Evolutionary conservation across 179 eudicot genomes (phyloP), one percentile per base, ranked within the genome.

Genomic region (Drosera spatulata): DNA sequence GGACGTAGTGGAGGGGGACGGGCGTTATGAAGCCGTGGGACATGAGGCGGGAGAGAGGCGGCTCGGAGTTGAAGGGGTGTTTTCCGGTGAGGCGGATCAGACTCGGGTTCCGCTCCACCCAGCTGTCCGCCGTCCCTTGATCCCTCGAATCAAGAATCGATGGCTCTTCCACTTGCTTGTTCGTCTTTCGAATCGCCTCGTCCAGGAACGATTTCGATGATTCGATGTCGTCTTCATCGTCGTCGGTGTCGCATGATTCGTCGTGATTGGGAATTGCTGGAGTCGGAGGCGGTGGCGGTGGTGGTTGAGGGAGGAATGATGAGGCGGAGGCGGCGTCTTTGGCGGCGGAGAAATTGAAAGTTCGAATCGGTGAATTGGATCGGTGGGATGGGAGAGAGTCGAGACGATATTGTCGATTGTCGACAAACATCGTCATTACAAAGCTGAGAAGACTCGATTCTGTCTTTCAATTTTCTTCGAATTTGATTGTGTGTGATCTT

Each of bases 21-120:
- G 98, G 96, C 12, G 99, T 93, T 7, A 93, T 80, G 83, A 93
- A 93, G 10, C 99, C 96, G 69, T 81, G 86, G 75, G 82, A 80
- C 99, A 93, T 93, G 58, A 93, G 85, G 10, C 82, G 80, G 66
- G 80, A 60, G 46, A 88, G 62, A 4, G 95, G 88, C 7, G 99
- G 78, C 75, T 93, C 99, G 22, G 91, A 79, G 70, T 93, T 93
- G 53, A 89, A 93, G 2, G 99, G 99, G 67, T 93, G 99, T 41
- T 82, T 93, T 1, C 99, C 96, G 7, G 96, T 93, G 39, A 93
- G 76, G 0, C 99, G 86, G 70, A 93, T 82, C 85, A 89, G 10
- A 3, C 85, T 63, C 0, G 82, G 74, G 75, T 86, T 79, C 1
- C 96, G 73, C 58, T 82, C 80, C 10, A 91, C 73, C 98, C 98